Base-by-base conservation (phyloP, 768 basidiomycete species). In the Strobilomyces dryophilus region DNA sequence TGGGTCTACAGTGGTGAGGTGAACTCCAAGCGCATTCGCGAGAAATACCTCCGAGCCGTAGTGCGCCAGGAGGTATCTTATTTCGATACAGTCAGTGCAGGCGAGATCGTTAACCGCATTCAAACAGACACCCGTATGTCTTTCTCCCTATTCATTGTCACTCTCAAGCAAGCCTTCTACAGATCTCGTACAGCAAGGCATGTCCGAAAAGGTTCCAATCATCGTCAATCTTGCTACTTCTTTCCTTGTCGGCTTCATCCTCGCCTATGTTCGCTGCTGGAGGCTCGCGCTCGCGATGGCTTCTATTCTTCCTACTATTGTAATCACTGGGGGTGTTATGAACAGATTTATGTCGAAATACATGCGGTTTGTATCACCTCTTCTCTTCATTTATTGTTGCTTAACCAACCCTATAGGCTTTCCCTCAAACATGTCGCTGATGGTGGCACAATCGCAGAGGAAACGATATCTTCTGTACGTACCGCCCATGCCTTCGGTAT, bases 161-260 rank as follows among this genome's bases (percentile, higher is more conserved):
- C 18, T 3, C 18, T 5, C 49, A 31, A 7, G 11, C 31, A 29
- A 66, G 2, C 20, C 24, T 26, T 42, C 1, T n/a, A 20, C 26
- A 90, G 88, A 95, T 73, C 70, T 95, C 39, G 84, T 98, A 4
- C 94, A 95, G 62, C 87, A 92, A 69, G 94, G 92, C n/a, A 90
- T 89, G 4, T 89, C 87, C 0, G 94, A 97, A 70, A 95, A 95
- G 66, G 85, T 94, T 8, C 81, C 89, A 0, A 69, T 92, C 36
- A 77, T 78, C 8, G 75, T 81, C 51, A 80, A 74, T 65, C 90
- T 87, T 66, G 34, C 86, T 8, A 60, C 79, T 2, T 83, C 91
- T 0, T 95, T 95, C 70, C 37, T 86, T 29, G 80, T 84, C 24
- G 93, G 92, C 74, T 95, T 92, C 70, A 65, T 85, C 43, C 76